Percentiles rank a stretch among this genome's conserved stretches.
Conservation (phyloP, 164 flowering plant genomes). For the Sextonia rubra region DNA sequence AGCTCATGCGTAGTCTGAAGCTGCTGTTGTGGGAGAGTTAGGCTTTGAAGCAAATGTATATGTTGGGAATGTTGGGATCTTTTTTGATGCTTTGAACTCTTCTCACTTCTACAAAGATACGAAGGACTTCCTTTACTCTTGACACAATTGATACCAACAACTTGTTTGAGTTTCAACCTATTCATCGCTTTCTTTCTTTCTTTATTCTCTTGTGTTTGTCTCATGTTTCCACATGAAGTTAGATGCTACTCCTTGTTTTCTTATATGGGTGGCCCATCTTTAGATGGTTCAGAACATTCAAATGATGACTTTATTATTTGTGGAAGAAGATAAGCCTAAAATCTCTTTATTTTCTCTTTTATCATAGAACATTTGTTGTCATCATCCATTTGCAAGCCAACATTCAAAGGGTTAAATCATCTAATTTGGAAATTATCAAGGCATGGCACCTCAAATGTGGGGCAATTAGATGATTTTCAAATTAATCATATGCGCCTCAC, state of each 20-base stretch:
- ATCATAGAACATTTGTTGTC: too few species aligned
- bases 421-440: too few species aligned
- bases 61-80: slow-evolving; percentile 51
- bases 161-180: background rate
- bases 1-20: slow-evolving; percentile 56
- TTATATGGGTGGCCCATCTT: background rate
- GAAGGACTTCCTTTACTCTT: slow-evolving; percentile 35
- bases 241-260: background rate
- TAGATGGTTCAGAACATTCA: too few species aligned
- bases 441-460: too few species aligned
- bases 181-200: background rate
- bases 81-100: slow-evolving; percentile 70
- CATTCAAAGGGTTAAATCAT: too few species aligned
- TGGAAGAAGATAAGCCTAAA: too few species aligned
- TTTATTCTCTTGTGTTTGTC: background rate
- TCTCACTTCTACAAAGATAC: slow-evolving; percentile 82
- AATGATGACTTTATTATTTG: too few species aligned
- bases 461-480: too few species aligned
- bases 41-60: slow-evolving; percentile 23
- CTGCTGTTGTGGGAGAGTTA: slow-evolving; percentile 1
- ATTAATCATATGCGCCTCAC: too few species aligned
- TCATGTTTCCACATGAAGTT: too few species aligned
- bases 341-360: too few species aligned
- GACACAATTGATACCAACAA: background rate
- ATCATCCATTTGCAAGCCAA: too few species aligned